These are phyloP conservation scores for Pseudogymnoascus sp. DNA, from an alignment of 2,329 filamentous ascomycete genomes.

Conservation along the genomic window DNA sequence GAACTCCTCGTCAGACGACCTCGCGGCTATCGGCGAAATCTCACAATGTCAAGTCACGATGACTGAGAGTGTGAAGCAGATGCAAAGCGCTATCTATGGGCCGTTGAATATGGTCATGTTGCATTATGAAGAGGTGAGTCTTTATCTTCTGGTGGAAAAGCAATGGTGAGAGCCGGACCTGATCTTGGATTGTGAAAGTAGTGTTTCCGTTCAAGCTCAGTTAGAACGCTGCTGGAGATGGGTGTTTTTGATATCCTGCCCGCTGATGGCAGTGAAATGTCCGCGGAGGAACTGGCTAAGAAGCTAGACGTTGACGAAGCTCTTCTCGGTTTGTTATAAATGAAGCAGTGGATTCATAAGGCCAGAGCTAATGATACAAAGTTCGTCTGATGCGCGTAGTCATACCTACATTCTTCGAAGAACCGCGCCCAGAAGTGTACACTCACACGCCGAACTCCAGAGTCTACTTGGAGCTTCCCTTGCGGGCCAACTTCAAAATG, in stretches of 20 bases:
- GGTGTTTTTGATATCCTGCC: constrained; percentile 20
- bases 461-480: constrained; percentile 15
- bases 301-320: constrained; percentile 19
- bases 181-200: constrained; percentile 1
- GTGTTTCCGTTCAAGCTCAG: constrained; percentile 11
- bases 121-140: constrained; percentile 19
- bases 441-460: constrained; percentile 19
- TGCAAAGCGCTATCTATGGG: constrained; percentile 16
- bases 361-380: constrained; percentile 1
- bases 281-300: constrained; percentile 15
- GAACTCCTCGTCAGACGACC: neutral
- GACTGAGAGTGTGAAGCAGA: constrained; percentile 13
- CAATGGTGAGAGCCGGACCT: neutral
- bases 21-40: neutral
- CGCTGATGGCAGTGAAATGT: constrained; percentile 14
- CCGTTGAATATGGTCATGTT: constrained; percentile 17
- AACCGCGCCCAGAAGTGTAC: constrained; percentile 18
- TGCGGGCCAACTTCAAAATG: constrained; percentile 17
- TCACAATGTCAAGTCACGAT: constrained; percentile 2
- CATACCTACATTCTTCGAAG: constrained; percentile 16
- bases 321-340: constrained; percentile 17
- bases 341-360: neutral
- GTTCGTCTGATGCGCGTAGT: constrained; percentile 21
- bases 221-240: constrained; percentile 20
- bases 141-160: neutral